Conservation (phyloP, 2,329 filamentous ascomycete genomes). For the Periglandula ipomoeae region DNA sequence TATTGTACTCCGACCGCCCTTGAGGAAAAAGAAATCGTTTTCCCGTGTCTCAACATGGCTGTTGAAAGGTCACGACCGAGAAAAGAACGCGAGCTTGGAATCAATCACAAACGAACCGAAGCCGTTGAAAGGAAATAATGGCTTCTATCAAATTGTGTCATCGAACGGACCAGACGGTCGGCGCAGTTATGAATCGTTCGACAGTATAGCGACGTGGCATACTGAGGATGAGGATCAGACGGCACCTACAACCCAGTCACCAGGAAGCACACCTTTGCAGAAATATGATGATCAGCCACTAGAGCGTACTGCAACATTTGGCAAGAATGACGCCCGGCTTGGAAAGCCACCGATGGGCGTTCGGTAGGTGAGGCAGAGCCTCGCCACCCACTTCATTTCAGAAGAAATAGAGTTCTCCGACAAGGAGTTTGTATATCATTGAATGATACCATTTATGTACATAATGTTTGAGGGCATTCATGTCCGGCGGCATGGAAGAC, state of each 20-base stretch:
- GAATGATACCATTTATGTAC: neutral
- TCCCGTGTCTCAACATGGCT: conserved; percentile 53
- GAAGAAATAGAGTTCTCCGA: neutral
- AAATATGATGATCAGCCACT: conserved; percentile 32
- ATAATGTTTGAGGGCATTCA: neutral
- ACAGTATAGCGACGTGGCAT: conserved; percentile 42
- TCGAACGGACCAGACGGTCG: conserved; percentile 21
- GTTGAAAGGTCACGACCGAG: conserved; percentile 32
- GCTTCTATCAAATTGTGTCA: conserved; percentile 50
- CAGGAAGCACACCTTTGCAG: conserved; percentile 33
- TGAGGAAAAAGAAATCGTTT: conserved; percentile 60
- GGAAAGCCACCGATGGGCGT: conserved; percentile 15
- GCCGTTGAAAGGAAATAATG: conserved; percentile 41
- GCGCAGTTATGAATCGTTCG: conserved; percentile 35
- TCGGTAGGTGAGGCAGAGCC: conserved; percentile 18
- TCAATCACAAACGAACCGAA: conserved; percentile 46
- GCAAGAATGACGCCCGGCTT: conserved; percentile 13
- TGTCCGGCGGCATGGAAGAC: neutral
- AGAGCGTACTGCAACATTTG: conserved; percentile 25
- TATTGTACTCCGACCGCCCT: conserved; percentile 47
- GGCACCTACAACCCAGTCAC: conserved; percentile 39
- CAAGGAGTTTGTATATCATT: neutral
- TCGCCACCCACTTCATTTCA: neutral
- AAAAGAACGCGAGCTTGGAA: conserved; percentile 33
- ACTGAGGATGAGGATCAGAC: conserved; percentile 36